phyloP scores from a whole-genome alignment of 176 grass and related monocot species.

The Eleusine coracana region DNA sequence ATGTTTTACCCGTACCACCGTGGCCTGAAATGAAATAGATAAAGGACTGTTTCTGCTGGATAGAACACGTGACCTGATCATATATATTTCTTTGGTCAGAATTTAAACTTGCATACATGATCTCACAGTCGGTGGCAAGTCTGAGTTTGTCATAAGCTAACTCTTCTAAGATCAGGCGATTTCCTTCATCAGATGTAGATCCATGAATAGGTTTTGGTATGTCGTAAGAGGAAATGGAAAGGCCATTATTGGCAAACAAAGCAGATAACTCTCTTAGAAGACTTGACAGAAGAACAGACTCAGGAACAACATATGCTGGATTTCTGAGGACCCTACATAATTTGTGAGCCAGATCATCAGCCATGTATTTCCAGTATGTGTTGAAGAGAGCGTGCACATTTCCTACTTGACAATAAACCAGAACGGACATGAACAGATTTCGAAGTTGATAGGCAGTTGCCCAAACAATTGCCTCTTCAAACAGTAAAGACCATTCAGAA shows the following conservation, averaged over 20 bases:
- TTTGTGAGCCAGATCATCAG: neutral
- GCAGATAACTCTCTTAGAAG: neutral
- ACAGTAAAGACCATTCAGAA: neutral
- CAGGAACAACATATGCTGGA: neutral
- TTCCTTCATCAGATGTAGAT: accelerated
- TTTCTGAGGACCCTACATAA: neutral
- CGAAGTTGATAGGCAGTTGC: neutral
- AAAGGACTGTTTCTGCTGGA: neutral
- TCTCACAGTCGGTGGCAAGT: neutral
- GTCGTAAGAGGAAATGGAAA: neutral
- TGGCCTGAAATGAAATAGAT: neutral
- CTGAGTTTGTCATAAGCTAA: neutral
- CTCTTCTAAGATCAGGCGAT: neutral
- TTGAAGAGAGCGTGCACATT: neutral
- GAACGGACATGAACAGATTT: neutral
- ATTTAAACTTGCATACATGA: neutral
- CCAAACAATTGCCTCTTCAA: neutral
- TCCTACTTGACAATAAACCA: neutral
- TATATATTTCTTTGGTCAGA: neutral
- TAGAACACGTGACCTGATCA: neutral
- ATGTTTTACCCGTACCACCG: constrained; percentile 11
- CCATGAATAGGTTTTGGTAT: neutral
- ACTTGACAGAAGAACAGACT: neutral
- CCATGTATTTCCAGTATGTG: neutral
- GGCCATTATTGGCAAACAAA: neutral